phyloP scores from a whole-genome alignment of 2,329 filamentous ascomycete genomes.

The Pezicula neosporulosa region DNA sequence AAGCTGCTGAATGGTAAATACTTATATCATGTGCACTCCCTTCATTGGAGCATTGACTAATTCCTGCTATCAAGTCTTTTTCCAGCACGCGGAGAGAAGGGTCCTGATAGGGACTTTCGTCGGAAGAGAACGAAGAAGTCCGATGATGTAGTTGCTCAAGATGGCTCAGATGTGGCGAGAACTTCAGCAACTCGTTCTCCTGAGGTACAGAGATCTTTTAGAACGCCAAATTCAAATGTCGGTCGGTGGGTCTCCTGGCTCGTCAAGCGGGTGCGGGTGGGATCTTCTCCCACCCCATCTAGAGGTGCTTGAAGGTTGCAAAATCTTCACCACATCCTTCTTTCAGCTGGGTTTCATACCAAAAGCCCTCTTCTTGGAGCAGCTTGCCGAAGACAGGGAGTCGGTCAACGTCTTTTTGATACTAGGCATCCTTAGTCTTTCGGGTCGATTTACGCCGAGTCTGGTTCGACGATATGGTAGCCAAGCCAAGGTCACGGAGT shows the following conservation, averaged over 20 bases:
- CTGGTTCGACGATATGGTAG: constrained; percentile 45
- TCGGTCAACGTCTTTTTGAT: constrained; percentile 53
- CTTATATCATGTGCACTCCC: neutral
- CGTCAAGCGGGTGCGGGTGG: neutral
- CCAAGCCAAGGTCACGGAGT: constrained; percentile 48
- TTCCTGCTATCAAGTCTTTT: neutral
- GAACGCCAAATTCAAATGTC: neutral
- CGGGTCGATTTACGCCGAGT: constrained; percentile 49
- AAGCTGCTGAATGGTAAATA: constrained; percentile 1
- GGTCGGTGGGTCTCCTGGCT: neutral
- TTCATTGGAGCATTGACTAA: neutral
- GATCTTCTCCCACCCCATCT: constrained; percentile 1
- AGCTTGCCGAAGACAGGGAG: constrained; percentile 39
- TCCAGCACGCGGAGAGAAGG: neutral
- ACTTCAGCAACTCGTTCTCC: neutral
- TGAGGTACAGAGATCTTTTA: neutral
- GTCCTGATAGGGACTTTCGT: neutral
- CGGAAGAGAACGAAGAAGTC: neutral
- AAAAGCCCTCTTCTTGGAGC: constrained; percentile 45
- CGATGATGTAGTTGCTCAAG: neutral
- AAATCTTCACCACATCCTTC: constrained; percentile 47
- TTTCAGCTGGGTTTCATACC: constrained; percentile 57
- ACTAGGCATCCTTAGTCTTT: constrained; percentile 52
- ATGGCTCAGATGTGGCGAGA: neutral
- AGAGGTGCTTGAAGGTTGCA: constrained; percentile 12